Evolutionary conservation across 306 rosid genomes (phyloP).

Genomic region (Hippophae gyantsensis): DNA sequence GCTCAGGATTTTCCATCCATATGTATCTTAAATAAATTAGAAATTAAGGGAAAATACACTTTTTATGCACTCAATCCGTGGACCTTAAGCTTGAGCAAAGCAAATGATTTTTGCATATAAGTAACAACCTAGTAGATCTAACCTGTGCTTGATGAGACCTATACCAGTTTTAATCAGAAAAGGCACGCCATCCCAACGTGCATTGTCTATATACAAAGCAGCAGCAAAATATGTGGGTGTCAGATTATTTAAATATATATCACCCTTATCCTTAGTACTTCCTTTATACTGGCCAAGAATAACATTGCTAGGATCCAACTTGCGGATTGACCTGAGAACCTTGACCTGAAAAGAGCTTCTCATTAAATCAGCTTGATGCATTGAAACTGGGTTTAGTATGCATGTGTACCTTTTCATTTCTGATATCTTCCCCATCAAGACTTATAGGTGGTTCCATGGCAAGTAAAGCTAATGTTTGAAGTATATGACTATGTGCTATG

Average conservation of each 20-base stretch:
- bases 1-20: too few relatives aligned
- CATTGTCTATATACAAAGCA: constrained; percentile 75
- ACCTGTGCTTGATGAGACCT: constrained; percentile 90
- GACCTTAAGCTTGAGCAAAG: not conserved
- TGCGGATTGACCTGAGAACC: constrained; percentile 70
- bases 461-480: constrained; percentile 84
- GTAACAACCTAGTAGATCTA: constrained; percentile 11
- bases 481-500: constrained; percentile 80
- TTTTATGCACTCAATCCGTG: not conserved
- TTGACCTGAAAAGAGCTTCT: constrained; percentile 60
- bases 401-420: constrained; percentile 75
- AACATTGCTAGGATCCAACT: constrained; percentile 64
- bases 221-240: constrained; percentile 86
- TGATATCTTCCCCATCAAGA: constrained; percentile 85
- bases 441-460: constrained; percentile 95
- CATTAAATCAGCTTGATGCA: constrained; percentile 13
- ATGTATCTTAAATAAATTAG: too few relatives aligned
- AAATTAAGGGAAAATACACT: too few relatives aligned
- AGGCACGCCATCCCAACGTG: constrained; percentile 98
- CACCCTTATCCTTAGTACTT: constrained; percentile 38
- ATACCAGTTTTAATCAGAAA: constrained; percentile 77
- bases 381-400: constrained; percentile 12
- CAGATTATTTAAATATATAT: constrained; percentile 38
- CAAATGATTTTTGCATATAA: not conserved
- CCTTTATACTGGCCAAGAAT: constrained; percentile 86